Evolutionary conservation across 441 rosid species (phyloP).

Genomic region (Corymbia calophylla): DNA sequence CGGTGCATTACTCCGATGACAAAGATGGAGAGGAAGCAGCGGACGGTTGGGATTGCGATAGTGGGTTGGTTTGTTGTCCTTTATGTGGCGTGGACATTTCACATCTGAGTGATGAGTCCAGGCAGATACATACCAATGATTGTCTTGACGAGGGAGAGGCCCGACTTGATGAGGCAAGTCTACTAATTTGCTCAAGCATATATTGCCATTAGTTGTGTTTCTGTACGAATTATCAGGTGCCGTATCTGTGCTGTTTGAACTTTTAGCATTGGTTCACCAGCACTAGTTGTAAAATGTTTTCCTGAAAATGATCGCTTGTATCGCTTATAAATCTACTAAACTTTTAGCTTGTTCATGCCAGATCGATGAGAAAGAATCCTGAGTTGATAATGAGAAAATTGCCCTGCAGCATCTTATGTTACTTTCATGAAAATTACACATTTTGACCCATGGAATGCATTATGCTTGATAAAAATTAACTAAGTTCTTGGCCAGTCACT

Average conservation of each 20-base stretch:
- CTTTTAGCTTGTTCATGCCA: neutral
- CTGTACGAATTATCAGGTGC: neutral
- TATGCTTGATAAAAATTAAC: neutral
- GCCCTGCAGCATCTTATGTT: neutral
- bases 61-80: conserved; percentile 49
- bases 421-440: neutral
- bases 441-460: neutral
- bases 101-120: conserved; percentile 46
- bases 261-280: neutral
- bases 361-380: neutral
- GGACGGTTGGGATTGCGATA: neutral
- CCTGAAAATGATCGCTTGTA: neutral
- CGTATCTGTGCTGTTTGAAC: neutral
- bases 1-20: neutral
- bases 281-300: neutral
- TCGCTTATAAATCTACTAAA: neutral
- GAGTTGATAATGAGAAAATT: neutral
- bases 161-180: conserved; percentile 36
- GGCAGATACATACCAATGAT: conserved; percentile 62
- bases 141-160: conserved; percentile 65
- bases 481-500: neutral
- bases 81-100: conserved; percentile 69
- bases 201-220: neutral
- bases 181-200: neutral
- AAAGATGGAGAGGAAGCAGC: conserved; percentile 17